Evolutionary conservation across 768 basidiomycete genomes (phyloP), one percentile per base, ranked within the genome.

Genomic region (Mycena crocata): DNA sequence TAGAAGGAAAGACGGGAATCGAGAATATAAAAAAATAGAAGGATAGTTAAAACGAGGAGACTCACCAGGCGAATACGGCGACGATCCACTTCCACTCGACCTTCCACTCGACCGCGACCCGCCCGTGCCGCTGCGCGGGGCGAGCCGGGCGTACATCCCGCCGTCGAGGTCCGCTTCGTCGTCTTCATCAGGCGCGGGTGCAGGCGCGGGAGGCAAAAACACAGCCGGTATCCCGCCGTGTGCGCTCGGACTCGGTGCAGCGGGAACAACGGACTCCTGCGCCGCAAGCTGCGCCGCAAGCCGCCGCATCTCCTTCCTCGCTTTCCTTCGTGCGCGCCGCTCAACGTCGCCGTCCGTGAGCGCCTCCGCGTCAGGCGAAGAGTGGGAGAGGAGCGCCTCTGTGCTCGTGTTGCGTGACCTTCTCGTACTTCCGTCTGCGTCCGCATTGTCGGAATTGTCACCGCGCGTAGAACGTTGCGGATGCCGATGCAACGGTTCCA

Each of bases 161-260:
- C 60, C 60, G 50, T 54, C 60, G n/a, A 62, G 50, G 39, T 62
- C 60, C 30, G 50, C 60, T 4, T 62, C 60, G 60, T n/a, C n/a
- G n/a, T n/a, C n/a, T n/a, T 62, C 60, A 3, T 54, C 50, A 34
- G 17, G 17, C 17, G 40, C 17, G 9, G 17, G 32, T 31, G 3
- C 2, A 3, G 32, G 50, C 19, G 32, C 4, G 21, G 32, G 32
- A 13, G 7, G 32, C 17, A 51, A 34, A n/a, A 34, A 35, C 48
- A 13, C 8, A 3, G 59, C 49, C 2, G 45, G 26, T 2, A 49
- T 32, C 58, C 26, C n/a, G n/a, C n/a, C n/a, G n/a, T n/a, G n/a
- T n/a, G n/a, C n/a, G n/a, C n/a, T n/a, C n/a, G n/a, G n/a, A n/a
- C n/a, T n/a, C n/a, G n/a, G n/a, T n/a, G n/a, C n/a, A n/a, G n/a